Conservation (phyloP, 106 monocot genomes). For the Dendrobium huoshanense region DNA sequence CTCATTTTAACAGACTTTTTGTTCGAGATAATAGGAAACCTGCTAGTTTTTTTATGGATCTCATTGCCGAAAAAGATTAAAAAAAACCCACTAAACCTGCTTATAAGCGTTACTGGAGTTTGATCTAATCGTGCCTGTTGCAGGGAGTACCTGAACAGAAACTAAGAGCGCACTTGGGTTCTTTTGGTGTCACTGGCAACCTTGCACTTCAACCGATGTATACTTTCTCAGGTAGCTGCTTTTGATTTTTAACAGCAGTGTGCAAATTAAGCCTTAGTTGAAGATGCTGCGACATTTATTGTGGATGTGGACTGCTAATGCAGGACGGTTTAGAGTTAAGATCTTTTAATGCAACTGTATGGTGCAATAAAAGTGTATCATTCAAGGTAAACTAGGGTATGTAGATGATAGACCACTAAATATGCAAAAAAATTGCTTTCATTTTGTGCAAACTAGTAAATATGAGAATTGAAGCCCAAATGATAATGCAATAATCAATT, state of each 20-base stretch:
- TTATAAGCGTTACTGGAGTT: not conserved
- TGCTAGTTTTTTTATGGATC: not conserved
- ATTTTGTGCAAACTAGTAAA: not conserved
- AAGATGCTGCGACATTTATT: not conserved
- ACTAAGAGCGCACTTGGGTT: slow-evolving; percentile 90
- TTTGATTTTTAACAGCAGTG: not conserved
- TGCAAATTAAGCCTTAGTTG: not conserved
- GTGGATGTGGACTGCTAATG: not conserved
- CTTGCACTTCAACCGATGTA: slow-evolving; percentile 99
- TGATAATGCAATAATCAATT: not conserved
- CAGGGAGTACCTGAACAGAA: slow-evolving; percentile 99
- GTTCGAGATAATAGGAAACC: not conserved
- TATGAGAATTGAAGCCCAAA: not conserved
- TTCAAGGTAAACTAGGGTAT: not conserved
- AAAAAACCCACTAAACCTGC: not conserved
- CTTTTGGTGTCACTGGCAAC: slow-evolving; percentile 90
- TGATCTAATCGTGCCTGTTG: slow-evolving; percentile 10
- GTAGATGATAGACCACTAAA: not conserved
- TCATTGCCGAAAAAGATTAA: not conserved
- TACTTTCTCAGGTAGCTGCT: slow-evolving; percentile 72
- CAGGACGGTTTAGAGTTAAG: not conserved
- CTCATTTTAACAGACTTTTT: not conserved
- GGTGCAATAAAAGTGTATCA: not conserved
- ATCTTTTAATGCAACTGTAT: not conserved
- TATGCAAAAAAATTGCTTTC: not conserved